phyloP scores from a whole-genome alignment of 768 basidiomycete species.

The Calvatia gigantea region DNA sequence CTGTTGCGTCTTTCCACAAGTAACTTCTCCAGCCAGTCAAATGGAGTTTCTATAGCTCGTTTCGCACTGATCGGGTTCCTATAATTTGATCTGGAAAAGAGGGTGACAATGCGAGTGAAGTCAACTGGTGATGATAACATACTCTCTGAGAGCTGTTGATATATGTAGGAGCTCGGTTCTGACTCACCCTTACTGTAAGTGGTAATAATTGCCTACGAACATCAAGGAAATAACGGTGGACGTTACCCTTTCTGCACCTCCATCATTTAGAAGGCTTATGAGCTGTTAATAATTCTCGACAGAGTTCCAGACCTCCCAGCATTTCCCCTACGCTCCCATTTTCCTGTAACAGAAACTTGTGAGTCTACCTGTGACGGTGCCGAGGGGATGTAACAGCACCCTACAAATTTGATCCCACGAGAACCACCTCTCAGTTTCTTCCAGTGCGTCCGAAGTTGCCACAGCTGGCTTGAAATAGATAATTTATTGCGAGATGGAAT shows the following conservation, averaged over 20 bases:
- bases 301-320: background rate
- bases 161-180: background rate
- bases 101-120: background rate
- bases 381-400: too few relatives aligned
- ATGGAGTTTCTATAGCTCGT: background rate
- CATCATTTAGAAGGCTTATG: background rate
- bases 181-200: background rate
- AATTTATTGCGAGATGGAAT: background rate
- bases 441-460: background rate
- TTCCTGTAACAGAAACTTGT: too few relatives aligned
- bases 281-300: background rate
- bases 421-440: background rate
- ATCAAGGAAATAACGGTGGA: background rate
- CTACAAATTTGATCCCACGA: background rate
- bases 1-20: background rate
- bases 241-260: background rate
- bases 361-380: too few relatives aligned
- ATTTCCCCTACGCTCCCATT: background rate
- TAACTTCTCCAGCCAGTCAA: background rate
- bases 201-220: background rate
- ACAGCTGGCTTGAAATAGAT: background rate
- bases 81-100: background rate
- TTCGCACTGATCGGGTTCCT: background rate
- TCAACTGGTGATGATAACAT: background rate
- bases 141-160: background rate